Evolutionary conservation across 306 rosid genomes (phyloP).

Genomic region (Morella rubra): DNA sequence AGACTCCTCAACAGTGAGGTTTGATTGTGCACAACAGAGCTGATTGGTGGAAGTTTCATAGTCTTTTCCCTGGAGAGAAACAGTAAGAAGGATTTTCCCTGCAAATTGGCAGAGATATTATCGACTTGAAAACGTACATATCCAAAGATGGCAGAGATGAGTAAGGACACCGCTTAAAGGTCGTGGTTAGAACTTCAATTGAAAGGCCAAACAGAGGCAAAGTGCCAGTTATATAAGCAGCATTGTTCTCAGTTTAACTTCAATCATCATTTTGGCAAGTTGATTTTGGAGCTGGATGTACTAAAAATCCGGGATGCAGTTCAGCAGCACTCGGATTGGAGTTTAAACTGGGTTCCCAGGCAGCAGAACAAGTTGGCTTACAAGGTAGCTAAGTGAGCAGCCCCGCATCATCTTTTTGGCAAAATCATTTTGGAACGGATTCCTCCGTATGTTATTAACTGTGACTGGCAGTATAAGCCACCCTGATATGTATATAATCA

Average conservation of each 20-base stretch:
- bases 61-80: conserved; percentile 60
- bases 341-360: too few species aligned
- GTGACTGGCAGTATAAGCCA: too few species aligned
- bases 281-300: too few species aligned
- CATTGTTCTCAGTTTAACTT: not conserved
- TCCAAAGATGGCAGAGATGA: not conserved
- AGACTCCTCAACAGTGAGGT: conserved; percentile 30
- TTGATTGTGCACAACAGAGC: conserved; percentile 29
- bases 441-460: too few species aligned
- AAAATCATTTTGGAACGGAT: too few species aligned
- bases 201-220: not conserved
- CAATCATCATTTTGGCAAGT: too few species aligned
- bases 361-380: too few species aligned
- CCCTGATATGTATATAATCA: too few species aligned
- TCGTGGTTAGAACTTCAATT: not conserved
- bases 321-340: too few species aligned
- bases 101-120: conserved; percentile 30
- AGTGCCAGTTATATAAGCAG: not conserved
- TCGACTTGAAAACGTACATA: not conserved
- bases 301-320: too few species aligned
- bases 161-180: not conserved
- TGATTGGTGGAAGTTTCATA: conserved; percentile 25
- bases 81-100: conserved; percentile 77
- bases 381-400: too few species aligned
- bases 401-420: too few species aligned